Base-by-base conservation (phyloP, 192 early-diverging fungal species). In the Gryganskiella cystojenkinii region DNA sequence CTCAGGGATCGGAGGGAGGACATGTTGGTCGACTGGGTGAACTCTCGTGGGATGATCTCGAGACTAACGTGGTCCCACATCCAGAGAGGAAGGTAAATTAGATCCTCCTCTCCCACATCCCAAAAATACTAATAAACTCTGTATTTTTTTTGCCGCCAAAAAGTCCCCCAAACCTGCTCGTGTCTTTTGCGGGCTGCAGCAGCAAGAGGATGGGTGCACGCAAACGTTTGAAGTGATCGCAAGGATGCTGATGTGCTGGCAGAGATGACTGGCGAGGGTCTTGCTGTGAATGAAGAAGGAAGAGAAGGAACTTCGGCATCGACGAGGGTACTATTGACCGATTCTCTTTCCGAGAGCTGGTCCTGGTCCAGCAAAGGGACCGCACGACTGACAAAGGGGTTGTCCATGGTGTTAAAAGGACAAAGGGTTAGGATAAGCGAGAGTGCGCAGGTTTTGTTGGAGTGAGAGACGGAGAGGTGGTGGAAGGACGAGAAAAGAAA, bases 1-100 rank as follows among this genome's bases (percentile, higher is more conserved):
- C 15, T 78, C 67, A 15, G 66, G 74, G 34, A 69, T 47, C 14
- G 37, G 66, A 4, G 66, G 74, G 3, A 78, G 74, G 20, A 62
- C 27, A 42, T 78, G 74, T 22, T 30, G 28, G 30, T 78, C 60
- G 19, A 25, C 61, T 3, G 74, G 74, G 28, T 78, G 74, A 3
- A 78, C 30, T 3, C 74, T 24, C 3, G 57, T 49, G 19, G 74
- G 74, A 19, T 69, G 61, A 0, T 68, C 30, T 27, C 74, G 66
- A 31, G 40, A 33, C 74, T 78, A 49, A 24, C 20, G 27, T 10
- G 33, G 7, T 13, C 10, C 2, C 13, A 57, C 25, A 2, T 0
- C 15, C 20, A 19, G 31, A 20, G 42, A n/a, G 27, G 40, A 61
- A 27, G 20, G 11, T 55, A 31, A 9, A 33, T 1, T 31, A 31